Percentiles rank a stretch among this genome's conserved stretches.
Evolutionary conservation across 2,329 filamentous ascomycete genomes (phyloP).

Genomic region (Xylariaceae sp.): DNA sequence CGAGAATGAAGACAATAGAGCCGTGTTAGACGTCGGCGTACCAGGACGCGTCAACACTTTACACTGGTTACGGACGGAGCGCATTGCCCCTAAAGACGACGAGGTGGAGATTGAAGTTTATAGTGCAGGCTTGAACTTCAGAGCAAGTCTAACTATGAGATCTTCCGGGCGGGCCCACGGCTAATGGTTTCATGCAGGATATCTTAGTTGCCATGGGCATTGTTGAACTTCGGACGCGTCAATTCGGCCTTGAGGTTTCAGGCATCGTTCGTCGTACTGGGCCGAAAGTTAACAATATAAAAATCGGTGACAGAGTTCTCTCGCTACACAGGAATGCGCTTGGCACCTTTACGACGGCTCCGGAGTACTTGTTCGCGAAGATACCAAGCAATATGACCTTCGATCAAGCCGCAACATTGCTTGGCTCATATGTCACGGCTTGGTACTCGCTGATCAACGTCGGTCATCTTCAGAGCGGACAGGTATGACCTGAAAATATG

Average conservation of each 20-base stretch:
- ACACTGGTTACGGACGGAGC: slow-evolving; percentile 14
- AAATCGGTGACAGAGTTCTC: slow-evolving; percentile 22
- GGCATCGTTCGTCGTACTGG: slow-evolving; percentile 26
- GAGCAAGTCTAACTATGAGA: no score
- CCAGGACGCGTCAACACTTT: slow-evolving; percentile 19
- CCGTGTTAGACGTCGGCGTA: slow-evolving; percentile 19
- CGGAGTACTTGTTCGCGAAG: slow-evolving; percentile 32
- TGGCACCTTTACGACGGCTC: slow-evolving; percentile 35
- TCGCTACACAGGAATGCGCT: slow-evolving; percentile 26
- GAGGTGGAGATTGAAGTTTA: slow-evolving; percentile 22
- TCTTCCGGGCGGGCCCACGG: no score
- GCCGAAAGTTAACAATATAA: slow-evolving; percentile 19
- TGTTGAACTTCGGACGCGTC: slow-evolving; percentile 16
- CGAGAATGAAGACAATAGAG: slow-evolving; percentile 15
- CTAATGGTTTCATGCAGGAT: slow-evolving; percentile 18
- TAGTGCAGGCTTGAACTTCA: slow-evolving; percentile 23
- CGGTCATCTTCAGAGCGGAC: slow-evolving; percentile 13
- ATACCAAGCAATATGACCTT: slow-evolving; percentile 26
- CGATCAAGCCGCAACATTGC: slow-evolving; percentile 25
- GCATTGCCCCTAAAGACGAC: slow-evolving; percentile 5
- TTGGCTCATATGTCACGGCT: slow-evolving; percentile 14
- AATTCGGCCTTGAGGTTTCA: slow-evolving; percentile 20
- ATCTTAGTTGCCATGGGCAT: slow-evolving; percentile 22
- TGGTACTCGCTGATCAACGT: slow-evolving; percentile 15
- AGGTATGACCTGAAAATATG: no score